phyloP scores from a whole-genome alignment of 179 eudicot genomes.

The Heliamphora pulchella region DNA sequence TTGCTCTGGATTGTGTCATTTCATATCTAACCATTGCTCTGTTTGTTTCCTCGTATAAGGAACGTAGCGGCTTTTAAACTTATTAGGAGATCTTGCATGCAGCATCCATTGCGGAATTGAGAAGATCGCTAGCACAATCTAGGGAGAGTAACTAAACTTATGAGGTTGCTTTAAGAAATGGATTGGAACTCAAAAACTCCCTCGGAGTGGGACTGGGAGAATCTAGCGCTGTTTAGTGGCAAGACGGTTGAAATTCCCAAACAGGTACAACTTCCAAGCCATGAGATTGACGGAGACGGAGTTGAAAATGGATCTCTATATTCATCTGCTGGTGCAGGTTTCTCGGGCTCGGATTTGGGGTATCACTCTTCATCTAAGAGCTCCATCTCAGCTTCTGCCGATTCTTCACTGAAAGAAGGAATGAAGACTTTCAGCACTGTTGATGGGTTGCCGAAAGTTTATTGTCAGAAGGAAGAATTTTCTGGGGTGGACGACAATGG shows the following conservation, averaged over 20 bases:
- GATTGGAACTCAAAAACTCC: constrained; percentile 51
- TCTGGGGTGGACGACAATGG: constrained; percentile 21
- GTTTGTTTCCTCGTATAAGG: not conserved
- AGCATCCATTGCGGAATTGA: not conserved
- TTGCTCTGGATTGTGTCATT: not conserved
- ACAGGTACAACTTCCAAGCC: constrained; percentile 28
- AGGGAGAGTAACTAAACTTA: not conserved
- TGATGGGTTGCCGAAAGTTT: constrained; percentile 37
- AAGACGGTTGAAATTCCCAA: constrained; percentile 33
- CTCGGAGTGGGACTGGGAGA: constrained; percentile 61
- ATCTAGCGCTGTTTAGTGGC: constrained; percentile 38
- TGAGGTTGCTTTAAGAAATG: constrained; percentile 24
- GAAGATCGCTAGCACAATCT: not conserved
- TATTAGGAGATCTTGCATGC: not conserved
- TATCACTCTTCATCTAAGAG: constrained; percentile 42
- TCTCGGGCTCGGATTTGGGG: constrained; percentile 35
- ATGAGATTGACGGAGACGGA: constrained; percentile 33
- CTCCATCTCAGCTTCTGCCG: constrained; percentile 41
- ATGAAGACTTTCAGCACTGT: constrained; percentile 24
- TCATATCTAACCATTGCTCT: not conserved
- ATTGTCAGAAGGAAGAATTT: constrained; percentile 26
- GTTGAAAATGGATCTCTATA: constrained; percentile 30
- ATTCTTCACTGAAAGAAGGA: constrained; percentile 38
- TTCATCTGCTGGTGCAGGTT: constrained; percentile 35
- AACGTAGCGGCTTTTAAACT: not conserved